phyloP scores from a whole-genome alignment of 345 rosid genomes.

The Abelmoschus esculentus region DNA sequence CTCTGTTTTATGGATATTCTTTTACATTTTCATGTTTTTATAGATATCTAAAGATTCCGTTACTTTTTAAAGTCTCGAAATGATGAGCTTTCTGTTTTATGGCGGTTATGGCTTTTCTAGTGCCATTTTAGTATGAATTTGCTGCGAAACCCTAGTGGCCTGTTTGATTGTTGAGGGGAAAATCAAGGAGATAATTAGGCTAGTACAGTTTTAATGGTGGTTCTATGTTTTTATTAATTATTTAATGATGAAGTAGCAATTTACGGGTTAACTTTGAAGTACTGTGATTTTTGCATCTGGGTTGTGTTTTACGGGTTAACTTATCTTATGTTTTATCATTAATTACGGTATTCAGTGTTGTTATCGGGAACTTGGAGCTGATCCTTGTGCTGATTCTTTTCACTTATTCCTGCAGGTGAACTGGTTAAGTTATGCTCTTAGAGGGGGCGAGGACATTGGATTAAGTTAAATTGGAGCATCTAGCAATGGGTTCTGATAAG shows the following conservation, averaged over 20 bases:
- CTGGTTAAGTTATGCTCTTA: conserved; percentile 10
- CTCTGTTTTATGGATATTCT: not conserved
- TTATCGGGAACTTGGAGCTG: conserved; percentile 20
- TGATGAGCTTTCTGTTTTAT: not conserved
- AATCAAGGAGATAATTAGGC: not conserved
- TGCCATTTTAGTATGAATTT: not conserved
- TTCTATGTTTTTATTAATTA: not conserved
- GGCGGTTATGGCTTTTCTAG: not conserved
- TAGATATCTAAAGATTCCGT: not conserved
- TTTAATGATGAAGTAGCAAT: not conserved
- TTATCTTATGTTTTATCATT: not conserved
- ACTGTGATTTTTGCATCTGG: not conserved
- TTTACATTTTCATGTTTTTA: not conserved
- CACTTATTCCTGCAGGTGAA: conserved; percentile 18
- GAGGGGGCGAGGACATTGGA: conserved; percentile 2
- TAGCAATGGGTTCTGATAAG: not conserved
- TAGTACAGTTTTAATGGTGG: not conserved
- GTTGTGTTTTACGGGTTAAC: not conserved
- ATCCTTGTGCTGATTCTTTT: not conserved
- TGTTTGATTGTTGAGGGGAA: not conserved
- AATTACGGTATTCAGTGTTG: not conserved
- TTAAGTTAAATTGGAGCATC: not conserved
- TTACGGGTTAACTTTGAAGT: not conserved
- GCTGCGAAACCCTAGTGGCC: not conserved
- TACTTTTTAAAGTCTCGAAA: not conserved